Conservation (phyloP, 2,329 filamentous ascomycete genomes). For the Xylariaceae sp. region DNA sequence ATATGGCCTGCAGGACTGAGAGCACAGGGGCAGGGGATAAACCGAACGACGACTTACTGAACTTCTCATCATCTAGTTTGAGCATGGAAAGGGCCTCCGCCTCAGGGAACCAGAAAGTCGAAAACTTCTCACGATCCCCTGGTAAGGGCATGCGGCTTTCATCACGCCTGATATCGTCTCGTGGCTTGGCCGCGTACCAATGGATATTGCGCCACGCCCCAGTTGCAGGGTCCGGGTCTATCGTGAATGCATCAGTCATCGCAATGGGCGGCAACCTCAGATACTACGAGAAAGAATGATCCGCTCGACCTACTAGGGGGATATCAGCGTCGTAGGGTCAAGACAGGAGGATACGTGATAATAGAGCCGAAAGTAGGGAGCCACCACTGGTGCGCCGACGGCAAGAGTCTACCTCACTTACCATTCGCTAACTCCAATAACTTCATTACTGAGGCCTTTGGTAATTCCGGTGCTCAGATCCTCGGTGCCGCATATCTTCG, state of each 20-base stretch:
- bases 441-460: slow-evolving; percentile 37
- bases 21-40: background rate
- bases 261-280: background rate
- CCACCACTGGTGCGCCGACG: background rate
- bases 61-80: slow-evolving; percentile 41
- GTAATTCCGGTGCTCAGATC: slow-evolving; percentile 36
- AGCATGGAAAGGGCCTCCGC: slow-evolving; percentile 34
- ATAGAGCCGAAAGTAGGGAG: slow-evolving; percentile 3
- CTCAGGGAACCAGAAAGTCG: slow-evolving; percentile 39
- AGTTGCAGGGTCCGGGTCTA: slow-evolving; percentile 42
- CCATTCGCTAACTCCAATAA: slow-evolving; percentile 40
- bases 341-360: slow-evolving; percentile 1
- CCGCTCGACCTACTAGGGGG: slow-evolving; percentile 30
- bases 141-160: slow-evolving; percentile 36
- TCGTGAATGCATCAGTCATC: slow-evolving; percentile 19
- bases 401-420: slow-evolving; percentile 24
- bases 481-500: slow-evolving; percentile 28
- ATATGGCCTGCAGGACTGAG: background rate
- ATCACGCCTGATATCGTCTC: slow-evolving; percentile 31
- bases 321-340: slow-evolving; percentile 14
- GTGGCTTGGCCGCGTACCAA: slow-evolving; percentile 37
- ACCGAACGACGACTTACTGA: slow-evolving; percentile 33
- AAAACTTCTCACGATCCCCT: slow-evolving; percentile 38
- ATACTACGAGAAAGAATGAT: slow-evolving; percentile 4
- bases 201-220: slow-evolving; percentile 37